Conservation (phyloP, 1,139 yeast genomes). For the Yarrowia galli region DNA sequence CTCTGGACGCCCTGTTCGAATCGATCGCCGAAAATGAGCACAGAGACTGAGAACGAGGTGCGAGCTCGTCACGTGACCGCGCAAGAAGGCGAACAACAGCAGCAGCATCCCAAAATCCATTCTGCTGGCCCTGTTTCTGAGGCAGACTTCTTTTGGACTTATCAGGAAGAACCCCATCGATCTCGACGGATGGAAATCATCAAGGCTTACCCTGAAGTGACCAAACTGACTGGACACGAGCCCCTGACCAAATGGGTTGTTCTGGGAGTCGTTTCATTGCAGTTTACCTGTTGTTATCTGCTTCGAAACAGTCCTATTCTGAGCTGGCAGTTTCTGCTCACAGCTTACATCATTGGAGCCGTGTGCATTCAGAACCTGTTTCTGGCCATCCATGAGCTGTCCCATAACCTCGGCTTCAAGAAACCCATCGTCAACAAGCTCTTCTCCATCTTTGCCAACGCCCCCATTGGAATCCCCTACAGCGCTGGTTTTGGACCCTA, state of each 20-base stretch:
- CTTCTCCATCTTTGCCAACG: constrained; percentile 76
- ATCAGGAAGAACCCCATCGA: constrained; percentile 81
- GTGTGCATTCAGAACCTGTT: constrained; percentile 84
- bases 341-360: constrained; percentile 84
- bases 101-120: constrained; percentile 16
- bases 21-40: not conserved
- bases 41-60: not conserved
- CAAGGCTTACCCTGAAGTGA: constrained; percentile 77
- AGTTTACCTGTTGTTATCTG: constrained; percentile 66
- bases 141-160: constrained; percentile 74
- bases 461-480: constrained; percentile 90
- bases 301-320: constrained; percentile 64
- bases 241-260: constrained; percentile 84
- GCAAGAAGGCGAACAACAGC: no score
- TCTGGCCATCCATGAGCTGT: constrained; percentile 85
- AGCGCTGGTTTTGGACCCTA: constrained; percentile 92
- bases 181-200: constrained; percentile 75
- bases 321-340: constrained; percentile 61
- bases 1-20: not conserved
- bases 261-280: constrained; percentile 66
- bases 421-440: constrained; percentile 78
- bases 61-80: constrained; percentile 7
- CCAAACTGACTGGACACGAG: constrained; percentile 84
- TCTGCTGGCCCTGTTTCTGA: constrained; percentile 29
- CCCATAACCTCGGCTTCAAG: constrained; percentile 86